Percentiles rank a stretch among this genome's conserved stretches.
These are phyloP conservation scores for Nicotiana obtusifolia DNA, from an alignment of 257 asterid species.

Conservation along the genomic window DNA sequence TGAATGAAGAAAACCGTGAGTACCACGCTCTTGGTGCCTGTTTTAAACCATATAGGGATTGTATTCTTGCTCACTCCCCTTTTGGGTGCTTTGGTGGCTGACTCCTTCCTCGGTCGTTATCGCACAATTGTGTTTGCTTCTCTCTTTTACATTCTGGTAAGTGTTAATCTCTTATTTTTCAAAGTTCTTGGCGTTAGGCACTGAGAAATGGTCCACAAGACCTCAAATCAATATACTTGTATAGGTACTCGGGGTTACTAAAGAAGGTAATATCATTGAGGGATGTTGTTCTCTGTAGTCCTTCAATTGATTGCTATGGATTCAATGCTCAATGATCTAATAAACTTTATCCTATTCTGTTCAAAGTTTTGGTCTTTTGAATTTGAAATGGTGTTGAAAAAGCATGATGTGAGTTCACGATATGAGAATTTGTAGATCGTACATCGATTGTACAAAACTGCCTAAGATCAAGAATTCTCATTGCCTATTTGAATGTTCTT, in stretches of 20 bases:
- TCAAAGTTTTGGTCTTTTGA: background rate
- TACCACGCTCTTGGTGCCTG: too few relatives aligned
- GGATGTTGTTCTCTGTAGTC: background rate
- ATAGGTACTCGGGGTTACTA: background rate
- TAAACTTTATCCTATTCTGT: background rate
- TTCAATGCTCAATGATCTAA: background rate
- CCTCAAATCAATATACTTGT: background rate
- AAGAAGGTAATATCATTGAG: background rate
- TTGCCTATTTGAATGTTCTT: background rate
- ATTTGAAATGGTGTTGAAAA: background rate
- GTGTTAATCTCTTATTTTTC: background rate
- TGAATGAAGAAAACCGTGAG: too few relatives aligned
- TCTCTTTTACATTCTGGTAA: conserved; percentile 18
- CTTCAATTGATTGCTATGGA: background rate
- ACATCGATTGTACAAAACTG: background rate
- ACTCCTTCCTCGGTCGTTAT: conserved; percentile 23
- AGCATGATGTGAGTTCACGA: background rate
- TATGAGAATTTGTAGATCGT: background rate
- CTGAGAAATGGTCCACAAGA: background rate
- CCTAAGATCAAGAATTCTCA: background rate
- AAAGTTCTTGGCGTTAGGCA: background rate
- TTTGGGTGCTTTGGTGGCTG: conserved; percentile 24
- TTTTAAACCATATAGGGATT: too few relatives aligned
- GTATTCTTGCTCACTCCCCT: conserved; percentile 29
- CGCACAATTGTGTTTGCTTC: conserved; percentile 21